These are phyloP conservation scores for Ochetophila trinervis DNA, from an alignment of 306 rosid genomes.

Conservation along the genomic window DNA sequence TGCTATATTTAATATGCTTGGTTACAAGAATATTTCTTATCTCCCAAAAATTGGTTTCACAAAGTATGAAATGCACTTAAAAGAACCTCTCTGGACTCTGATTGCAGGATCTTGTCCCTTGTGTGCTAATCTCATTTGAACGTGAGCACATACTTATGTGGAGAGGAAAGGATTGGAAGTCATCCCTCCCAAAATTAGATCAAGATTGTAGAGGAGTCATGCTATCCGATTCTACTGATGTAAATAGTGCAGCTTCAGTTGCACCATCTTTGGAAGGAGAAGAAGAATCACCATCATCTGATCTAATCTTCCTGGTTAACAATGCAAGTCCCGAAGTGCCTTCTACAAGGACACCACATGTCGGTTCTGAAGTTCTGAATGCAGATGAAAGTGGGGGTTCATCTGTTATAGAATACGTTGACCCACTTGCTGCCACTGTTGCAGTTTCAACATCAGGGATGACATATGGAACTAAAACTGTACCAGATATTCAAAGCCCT, in stretches of 20 bases:
- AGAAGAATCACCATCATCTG: conserved; percentile 18
- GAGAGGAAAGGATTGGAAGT: conserved; percentile 81
- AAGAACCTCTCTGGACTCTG: background rate
- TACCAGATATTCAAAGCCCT: conserved; percentile 25
- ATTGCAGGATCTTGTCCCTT: conserved; percentile 93
- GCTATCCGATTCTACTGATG: conserved; percentile 15
- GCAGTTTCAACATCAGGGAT: conserved; percentile 28
- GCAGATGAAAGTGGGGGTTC: conserved; percentile 28
- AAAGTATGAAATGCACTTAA: background rate
- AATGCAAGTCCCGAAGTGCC: conserved; percentile 20
- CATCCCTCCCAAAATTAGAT: conserved; percentile 39
- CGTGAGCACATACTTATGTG: conserved; percentile 84
- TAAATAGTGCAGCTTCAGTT: conserved; percentile 13
- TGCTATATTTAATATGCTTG: conserved; percentile 7
- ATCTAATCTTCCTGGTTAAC: conserved; percentile 11
- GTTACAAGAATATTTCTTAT: background rate
- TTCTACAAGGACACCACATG: conserved; percentile 23
- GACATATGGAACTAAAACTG: conserved; percentile 25
- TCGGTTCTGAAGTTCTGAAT: conserved; percentile 20
- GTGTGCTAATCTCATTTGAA: conserved; percentile 76
- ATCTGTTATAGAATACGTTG: conserved; percentile 18
- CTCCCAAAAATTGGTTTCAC: background rate
- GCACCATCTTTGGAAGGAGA: conserved; percentile 28
- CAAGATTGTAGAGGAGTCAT: conserved; percentile 30
- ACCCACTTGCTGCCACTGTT: conserved; percentile 22